A percentile compares a stretch with the other conserved stretches of the same genome.
Evolutionary conservation across 2,329 filamentous ascomycete species (phyloP).

Genomic region (Microascus cirrosus): DNA sequence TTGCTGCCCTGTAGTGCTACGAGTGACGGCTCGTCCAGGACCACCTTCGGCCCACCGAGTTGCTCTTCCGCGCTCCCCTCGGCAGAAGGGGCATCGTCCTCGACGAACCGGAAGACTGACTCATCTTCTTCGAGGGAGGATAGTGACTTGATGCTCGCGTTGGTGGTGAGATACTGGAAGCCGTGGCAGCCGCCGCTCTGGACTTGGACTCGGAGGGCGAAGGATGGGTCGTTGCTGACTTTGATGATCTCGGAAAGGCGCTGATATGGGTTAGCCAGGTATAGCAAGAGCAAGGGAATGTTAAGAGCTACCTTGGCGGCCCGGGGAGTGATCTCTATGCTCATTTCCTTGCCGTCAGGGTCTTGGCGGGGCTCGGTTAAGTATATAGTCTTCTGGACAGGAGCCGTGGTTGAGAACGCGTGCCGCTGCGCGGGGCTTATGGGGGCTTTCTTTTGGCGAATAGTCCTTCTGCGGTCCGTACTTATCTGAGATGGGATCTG

Average conservation of each 20-base stretch:
- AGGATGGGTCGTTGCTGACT: constrained; percentile 61
- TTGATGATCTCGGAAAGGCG: constrained; percentile 69
- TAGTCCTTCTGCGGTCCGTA: neutral
- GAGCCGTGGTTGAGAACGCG: constrained; percentile 25
- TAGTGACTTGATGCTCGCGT: constrained; percentile 42
- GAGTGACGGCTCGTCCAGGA: constrained; percentile 79
- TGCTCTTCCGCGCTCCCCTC: constrained; percentile 10
- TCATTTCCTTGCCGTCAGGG: constrained; percentile 76
- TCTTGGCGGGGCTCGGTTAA: constrained; percentile 65
- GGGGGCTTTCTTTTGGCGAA: neutral
- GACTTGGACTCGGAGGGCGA: constrained; percentile 84
- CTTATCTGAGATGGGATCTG: neutral
- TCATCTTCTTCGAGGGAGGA: constrained; percentile 50
- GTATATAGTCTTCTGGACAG: constrained; percentile 30
- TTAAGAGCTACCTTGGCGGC: constrained; percentile 56
- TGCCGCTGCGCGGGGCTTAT: constrained; percentile 2
- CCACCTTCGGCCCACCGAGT: constrained; percentile 55
- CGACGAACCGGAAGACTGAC: constrained; percentile 67
- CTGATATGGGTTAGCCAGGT: constrained; percentile 19
- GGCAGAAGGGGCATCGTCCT: constrained; percentile 29
- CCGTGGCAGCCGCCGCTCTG: constrained; percentile 94
- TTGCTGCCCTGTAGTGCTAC: constrained; percentile 88
- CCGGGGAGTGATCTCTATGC: constrained; percentile 70
- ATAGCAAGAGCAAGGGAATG: neutral
- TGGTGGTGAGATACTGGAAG: constrained; percentile 92